Evolutionary conservation across 2,329 filamentous ascomycete genomes (phyloP).

Genomic region (Cladobotryum protrusum): DNA sequence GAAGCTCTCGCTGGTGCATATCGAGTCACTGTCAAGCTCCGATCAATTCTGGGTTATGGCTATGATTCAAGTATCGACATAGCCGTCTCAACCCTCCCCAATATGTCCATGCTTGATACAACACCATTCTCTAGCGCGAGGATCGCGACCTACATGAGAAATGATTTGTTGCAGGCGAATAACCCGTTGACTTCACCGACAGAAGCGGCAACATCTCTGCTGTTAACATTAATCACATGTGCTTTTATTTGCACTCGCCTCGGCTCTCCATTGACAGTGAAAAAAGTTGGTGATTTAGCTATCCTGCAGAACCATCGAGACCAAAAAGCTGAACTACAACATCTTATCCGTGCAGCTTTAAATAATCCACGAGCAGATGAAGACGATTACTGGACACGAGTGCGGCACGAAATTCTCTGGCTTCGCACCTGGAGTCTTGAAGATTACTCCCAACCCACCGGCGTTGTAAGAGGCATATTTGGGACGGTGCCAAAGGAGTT

Average conservation of each 20-base stretch:
- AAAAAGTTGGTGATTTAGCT: slow-evolving; percentile 54
- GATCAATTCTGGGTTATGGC: slow-evolving; percentile 51
- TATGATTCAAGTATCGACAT: neutral
- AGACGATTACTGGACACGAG: slow-evolving; percentile 56
- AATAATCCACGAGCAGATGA: slow-evolving; percentile 50
- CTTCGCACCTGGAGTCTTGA: slow-evolving; percentile 61
- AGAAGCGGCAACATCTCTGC: slow-evolving; percentile 47
- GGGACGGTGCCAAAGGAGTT: slow-evolving; percentile 54
- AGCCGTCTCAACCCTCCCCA: slow-evolving; percentile 18
- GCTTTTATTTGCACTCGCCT: slow-evolving; percentile 49
- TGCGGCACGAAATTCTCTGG: slow-evolving; percentile 64
- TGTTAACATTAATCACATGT: slow-evolving; percentile 58
- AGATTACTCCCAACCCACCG: slow-evolving; percentile 10
- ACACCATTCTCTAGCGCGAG: slow-evolving; percentile 18
- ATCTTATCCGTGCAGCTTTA: slow-evolving; percentile 50
- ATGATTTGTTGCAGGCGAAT: slow-evolving; percentile 47
- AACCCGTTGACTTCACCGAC: slow-evolving; percentile 62
- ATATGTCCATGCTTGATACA: slow-evolving; percentile 26
- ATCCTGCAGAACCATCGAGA: slow-evolving; percentile 58
- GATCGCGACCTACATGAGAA: slow-evolving; percentile 27
- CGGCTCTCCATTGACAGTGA: slow-evolving; percentile 45
- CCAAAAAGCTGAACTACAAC: slow-evolving; percentile 54
- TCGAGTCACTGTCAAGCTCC: slow-evolving; percentile 51
- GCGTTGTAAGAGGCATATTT: slow-evolving; percentile 54
- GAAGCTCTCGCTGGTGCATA: slow-evolving; percentile 57